Evolutionary conservation across 1,284 basidiomycete species (phyloP).

Genomic region (Dichomitus squalens): DNA sequence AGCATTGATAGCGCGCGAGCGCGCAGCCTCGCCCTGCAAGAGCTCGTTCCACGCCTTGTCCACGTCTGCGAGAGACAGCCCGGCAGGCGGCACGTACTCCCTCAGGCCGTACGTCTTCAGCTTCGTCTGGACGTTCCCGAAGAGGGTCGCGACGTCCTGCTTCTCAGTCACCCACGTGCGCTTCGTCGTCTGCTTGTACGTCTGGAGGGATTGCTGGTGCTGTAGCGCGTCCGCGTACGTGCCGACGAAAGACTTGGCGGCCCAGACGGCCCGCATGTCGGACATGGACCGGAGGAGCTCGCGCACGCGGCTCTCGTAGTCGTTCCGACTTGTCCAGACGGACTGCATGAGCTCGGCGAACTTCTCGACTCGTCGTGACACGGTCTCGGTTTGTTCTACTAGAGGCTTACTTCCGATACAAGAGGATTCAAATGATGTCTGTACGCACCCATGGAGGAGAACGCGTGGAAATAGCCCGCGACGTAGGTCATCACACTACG

Average conservation of each 20-base stretch:
- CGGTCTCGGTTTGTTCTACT: conserved; percentile 92
- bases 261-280: conserved; percentile 69
- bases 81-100: conserved; percentile 81
- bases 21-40: conserved; percentile 73
- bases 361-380: conserved; percentile 91
- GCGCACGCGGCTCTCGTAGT: conserved; percentile 90
- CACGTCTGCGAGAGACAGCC: conserved; percentile 75
- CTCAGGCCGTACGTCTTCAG: conserved; percentile 87
- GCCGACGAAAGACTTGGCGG: conserved; percentile 60
- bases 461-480: conserved; percentile 97
- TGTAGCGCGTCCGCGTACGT: conserved; percentile 84
- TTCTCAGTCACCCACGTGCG: conserved; percentile 89
- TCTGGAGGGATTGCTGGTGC: conserved; percentile 73
- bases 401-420: not conserved
- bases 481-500: conserved; percentile 96
- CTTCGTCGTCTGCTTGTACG: conserved; percentile 88
- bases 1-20: conserved; percentile 88
- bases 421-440: not conserved
- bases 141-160: conserved; percentile 86
- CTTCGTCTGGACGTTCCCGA: conserved; percentile 95
- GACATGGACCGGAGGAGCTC: conserved; percentile 71
- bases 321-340: conserved; percentile 84
- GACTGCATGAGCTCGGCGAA: conserved; percentile 96
- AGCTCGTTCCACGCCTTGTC: conserved; percentile 81
- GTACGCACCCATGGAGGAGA: conserved; percentile 88